Conservation (phyloP, 2,329 filamentous ascomycete genomes). For the Teratosphaeria viscida region DNA sequence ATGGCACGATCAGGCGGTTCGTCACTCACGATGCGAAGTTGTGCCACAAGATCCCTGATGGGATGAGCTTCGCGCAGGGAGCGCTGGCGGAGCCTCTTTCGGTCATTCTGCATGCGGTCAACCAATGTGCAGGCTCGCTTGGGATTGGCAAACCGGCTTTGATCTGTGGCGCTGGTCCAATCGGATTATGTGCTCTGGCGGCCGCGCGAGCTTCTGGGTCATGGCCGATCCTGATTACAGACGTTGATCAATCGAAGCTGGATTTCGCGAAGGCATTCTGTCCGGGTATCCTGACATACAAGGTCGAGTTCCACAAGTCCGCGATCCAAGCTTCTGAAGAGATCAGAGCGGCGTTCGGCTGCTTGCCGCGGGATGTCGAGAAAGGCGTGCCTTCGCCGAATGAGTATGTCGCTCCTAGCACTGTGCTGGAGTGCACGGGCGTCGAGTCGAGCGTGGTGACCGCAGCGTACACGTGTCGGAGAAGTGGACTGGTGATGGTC, state of each 20-base stretch:
- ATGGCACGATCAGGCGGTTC: slow-evolving; percentile 80
- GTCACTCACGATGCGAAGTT: slow-evolving; percentile 75
- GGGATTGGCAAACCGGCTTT: slow-evolving; percentile 30
- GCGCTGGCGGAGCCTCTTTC: slow-evolving; percentile 64
- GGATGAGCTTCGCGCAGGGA: slow-evolving; percentile 69
- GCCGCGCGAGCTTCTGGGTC: slow-evolving; percentile 56
- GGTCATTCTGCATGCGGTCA: slow-evolving; percentile 37
- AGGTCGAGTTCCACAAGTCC: slow-evolving; percentile 13
- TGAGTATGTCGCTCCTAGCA: slow-evolving; percentile 11
- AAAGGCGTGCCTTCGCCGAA: slow-evolving; percentile 3
- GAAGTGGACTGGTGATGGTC: slow-evolving; percentile 24
- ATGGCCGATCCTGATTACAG: slow-evolving; percentile 67
- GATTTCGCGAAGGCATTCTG: slow-evolving; percentile 65
- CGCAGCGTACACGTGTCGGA: slow-evolving; percentile 11
- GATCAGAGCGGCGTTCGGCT: slow-evolving; percentile 11
- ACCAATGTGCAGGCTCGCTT: slow-evolving; percentile 5
- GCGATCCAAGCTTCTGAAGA: slow-evolving; percentile 16
- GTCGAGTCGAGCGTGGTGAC: slow-evolving; percentile 25
- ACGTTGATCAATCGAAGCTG: slow-evolving; percentile 69
- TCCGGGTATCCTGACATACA: slow-evolving; percentile 17
- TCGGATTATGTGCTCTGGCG: slow-evolving; percentile 49
- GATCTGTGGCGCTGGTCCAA: slow-evolving; percentile 54
- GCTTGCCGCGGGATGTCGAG: slow-evolving; percentile 4
- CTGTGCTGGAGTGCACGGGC: slow-evolving; percentile 27
- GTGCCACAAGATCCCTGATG: slow-evolving; percentile 76